Percentiles rank a stretch among this genome's conserved stretches.
These are phyloP conservation scores for Cordyceps fumosorosea DNA, from an alignment of 2,329 filamentous ascomycete species.

Conservation along the genomic window DNA sequence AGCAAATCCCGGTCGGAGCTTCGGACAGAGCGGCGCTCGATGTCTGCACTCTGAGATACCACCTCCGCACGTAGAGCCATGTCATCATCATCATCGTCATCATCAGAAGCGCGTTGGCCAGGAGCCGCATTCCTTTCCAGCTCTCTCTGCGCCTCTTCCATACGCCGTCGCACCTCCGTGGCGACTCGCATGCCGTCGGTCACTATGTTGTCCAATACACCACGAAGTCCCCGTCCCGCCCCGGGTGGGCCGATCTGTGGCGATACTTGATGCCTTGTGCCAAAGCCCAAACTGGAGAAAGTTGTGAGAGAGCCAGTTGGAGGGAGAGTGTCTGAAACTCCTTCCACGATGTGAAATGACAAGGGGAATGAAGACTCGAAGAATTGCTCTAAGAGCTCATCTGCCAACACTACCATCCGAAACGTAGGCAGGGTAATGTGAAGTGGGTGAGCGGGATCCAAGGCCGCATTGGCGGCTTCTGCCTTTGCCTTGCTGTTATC, in stretches of 20 bases:
- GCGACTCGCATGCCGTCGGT: slow-evolving; percentile 96
- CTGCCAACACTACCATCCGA: slow-evolving; percentile 95
- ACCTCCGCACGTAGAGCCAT: slow-evolving; percentile 26
- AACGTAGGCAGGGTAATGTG: slow-evolving; percentile 97
- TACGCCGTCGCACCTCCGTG: slow-evolving; percentile 80
- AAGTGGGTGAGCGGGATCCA: slow-evolving; percentile 87
- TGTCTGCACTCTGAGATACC: slow-evolving; percentile 41
- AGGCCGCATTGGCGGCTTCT: slow-evolving; percentile 77
- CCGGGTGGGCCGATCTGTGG: slow-evolving; percentile 33
- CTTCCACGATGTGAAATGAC: slow-evolving; percentile 82
- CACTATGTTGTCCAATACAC: slow-evolving; percentile 94
- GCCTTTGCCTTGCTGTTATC: slow-evolving; percentile 50
- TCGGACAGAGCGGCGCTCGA: slow-evolving; percentile 57
- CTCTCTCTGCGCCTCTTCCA: slow-evolving; percentile 93
- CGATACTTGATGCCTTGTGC: slow-evolving; percentile 32
- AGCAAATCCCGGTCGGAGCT: slow-evolving; percentile 64
- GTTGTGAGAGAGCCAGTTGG: slow-evolving; percentile 63
- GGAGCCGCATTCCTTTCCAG: slow-evolving; percentile 70
- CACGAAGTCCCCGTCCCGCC: slow-evolving; percentile 70
- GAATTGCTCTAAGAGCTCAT: slow-evolving; percentile 92
- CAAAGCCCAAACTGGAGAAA: slow-evolving; percentile 66
- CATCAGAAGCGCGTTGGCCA: slow-evolving; percentile 58
- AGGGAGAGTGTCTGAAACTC: slow-evolving; percentile 31
- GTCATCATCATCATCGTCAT: slow-evolving; percentile 61
- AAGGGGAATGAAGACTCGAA: slow-evolving; percentile 94